phyloP scores from a whole-genome alignment of 1,284 basidiomycete genomes.

The Mycosarcoma mackinlayi region DNA sequence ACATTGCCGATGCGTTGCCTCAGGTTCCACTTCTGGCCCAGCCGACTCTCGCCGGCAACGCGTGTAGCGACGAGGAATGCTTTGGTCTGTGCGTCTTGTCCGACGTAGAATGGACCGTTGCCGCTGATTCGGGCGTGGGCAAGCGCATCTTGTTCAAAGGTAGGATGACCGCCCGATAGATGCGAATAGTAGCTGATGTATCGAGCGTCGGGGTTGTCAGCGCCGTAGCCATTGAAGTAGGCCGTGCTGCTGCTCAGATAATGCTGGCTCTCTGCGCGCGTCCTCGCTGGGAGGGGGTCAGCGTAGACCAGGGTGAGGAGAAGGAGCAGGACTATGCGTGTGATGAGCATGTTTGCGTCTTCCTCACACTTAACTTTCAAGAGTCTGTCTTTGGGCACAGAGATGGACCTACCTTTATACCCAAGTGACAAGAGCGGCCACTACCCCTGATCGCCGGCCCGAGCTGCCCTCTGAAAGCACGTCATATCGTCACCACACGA shows the following conservation, averaged over 20 bases:
- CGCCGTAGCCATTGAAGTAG: not conserved
- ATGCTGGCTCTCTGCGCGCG: not conserved
- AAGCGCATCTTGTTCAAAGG: constrained; percentile 7
- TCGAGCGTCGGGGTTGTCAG: not conserved
- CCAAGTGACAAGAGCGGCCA: no score
- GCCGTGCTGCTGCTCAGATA: not conserved
- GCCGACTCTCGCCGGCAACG: not conserved
- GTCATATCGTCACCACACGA: no score
- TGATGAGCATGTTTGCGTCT: no score
- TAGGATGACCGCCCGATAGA: not conserved
- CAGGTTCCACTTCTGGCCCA: constrained; percentile 16
- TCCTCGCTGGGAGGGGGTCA: not conserved
- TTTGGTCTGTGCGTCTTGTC: not conserved
- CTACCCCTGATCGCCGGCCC: no score
- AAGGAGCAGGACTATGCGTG: no score
- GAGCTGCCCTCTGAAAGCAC: no score
- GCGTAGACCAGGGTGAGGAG: not conserved
- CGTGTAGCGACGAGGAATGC: constrained; percentile 5
- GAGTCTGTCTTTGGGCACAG: no score
- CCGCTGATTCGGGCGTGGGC: not conserved
- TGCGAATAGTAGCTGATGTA: constrained; percentile 1
- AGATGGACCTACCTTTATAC: no score
- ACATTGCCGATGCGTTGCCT: not conserved
- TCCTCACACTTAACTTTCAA: no score
- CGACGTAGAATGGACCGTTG: constrained; percentile 11